phyloP scores from a whole-genome alignment of 2,329 filamentous ascomycete species.

The Aschersonia sp. region DNA sequence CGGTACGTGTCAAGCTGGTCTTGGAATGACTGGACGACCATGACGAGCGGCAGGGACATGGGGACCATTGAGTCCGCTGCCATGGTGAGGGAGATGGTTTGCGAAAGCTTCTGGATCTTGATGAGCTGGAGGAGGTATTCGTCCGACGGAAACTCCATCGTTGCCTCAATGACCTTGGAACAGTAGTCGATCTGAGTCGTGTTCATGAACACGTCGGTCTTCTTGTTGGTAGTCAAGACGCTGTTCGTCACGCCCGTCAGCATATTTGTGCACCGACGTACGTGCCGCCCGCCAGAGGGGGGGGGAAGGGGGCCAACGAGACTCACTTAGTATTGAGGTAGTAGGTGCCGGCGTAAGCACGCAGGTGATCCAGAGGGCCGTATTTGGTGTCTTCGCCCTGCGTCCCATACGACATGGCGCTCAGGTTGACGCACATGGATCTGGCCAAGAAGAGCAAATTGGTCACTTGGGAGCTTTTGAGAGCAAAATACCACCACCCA shows the following conservation, averaged over 20 bases:
- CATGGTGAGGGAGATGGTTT: conserved; percentile 29
- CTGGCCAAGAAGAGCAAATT: conserved; percentile 33
- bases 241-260: conserved; percentile 8
- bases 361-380: conserved; percentile 25
- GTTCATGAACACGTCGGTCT: conserved; percentile 32
- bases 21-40: conserved; percentile 28
- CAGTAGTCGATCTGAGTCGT: conserved; percentile 27
- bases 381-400: conserved; percentile 14
- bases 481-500: conserved; percentile 32
- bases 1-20: conserved; percentile 27
- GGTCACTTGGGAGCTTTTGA: conserved; percentile 34
- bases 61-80: conserved; percentile 14
- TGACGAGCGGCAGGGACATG: conserved; percentile 23
- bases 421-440: conserved; percentile 28
- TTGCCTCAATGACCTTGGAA: conserved; percentile 25
- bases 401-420: conserved; percentile 12
- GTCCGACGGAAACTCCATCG: conserved; percentile 28
- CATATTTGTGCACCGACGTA: too few relatives aligned
- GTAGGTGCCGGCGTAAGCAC: conserved; percentile 33
- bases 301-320: background rate
- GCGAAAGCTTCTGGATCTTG: conserved; percentile 31
- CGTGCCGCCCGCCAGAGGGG: too few relatives aligned
- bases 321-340: conserved; percentile 34
- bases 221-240: conserved; percentile 30
- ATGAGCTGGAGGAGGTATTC: conserved; percentile 29